These are phyloP conservation scores for Fennellomyces sp. DNA, from an alignment of 371 early-diverging fungal genomes.

Conservation along the genomic window DNA sequence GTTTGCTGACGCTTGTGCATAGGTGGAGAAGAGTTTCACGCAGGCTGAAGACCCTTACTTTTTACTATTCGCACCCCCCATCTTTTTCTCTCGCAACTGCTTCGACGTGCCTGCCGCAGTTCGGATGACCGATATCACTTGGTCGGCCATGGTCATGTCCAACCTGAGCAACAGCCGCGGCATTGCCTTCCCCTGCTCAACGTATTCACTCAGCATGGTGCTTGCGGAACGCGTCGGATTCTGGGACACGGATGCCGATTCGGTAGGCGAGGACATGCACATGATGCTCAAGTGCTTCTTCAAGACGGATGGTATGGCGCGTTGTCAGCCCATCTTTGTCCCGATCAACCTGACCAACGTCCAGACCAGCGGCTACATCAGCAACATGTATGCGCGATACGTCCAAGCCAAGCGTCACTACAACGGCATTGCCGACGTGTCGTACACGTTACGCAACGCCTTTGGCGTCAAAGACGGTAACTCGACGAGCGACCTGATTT, in stretches of 20 bases:
- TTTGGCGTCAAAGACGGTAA: conserved; percentile 1
- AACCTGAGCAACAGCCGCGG: conserved; percentile 71
- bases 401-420: conserved; percentile 75
- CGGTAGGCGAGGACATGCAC: conserved; percentile 86
- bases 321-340: conserved; percentile 70
- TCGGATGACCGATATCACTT: conserved; percentile 76
- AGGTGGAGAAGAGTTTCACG: conserved; percentile 38
- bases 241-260: conserved; percentile 82
- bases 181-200: conserved; percentile 75
- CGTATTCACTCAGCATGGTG: conserved; percentile 73
- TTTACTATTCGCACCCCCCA: conserved; percentile 70
- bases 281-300: conserved; percentile 86
- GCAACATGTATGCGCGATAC: conserved; percentile 64
- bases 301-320: conserved; percentile 68
- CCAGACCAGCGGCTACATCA: conserved; percentile 60
- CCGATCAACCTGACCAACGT: conserved; percentile 82
- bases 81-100: conserved; percentile 81
- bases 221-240: conserved; percentile 72
- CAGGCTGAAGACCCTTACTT: conserved; percentile 47
- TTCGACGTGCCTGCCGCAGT: conserved; percentile 75
- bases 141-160: conserved; percentile 80
- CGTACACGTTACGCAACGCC: conserved; percentile 46
- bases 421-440: conserved; percentile 61
- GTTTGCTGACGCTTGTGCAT: not conserved
- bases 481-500: conserved; percentile 7